Base-by-base conservation (phyloP, 805 yeast species). In the Saturnispora sanitii region DNA sequence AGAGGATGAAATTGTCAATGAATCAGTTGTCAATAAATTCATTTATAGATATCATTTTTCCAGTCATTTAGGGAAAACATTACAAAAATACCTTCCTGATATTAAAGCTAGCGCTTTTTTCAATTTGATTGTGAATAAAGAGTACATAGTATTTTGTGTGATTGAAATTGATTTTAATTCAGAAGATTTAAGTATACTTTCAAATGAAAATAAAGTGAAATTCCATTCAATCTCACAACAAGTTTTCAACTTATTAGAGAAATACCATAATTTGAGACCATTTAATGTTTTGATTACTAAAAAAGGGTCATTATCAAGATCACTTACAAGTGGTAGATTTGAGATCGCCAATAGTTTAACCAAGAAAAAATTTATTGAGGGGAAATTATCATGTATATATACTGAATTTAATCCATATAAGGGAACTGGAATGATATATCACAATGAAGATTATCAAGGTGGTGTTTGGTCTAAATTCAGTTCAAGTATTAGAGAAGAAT, bases 331-430 rank as follows among this genome's bases (percentile, higher is more conserved):
- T 58, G 95, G 95, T 18, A 80, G 96, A 7, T 68, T 85, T 17
- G 97, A 92, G 51, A 82, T 92, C 47, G 97, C 97, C 1, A 92
- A 88, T 50, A 84, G 78, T 82, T 71, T 78, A 52, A 86, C 83
- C 61, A 84, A 79, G 53, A 75, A 79, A 48, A 72, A 75, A 49
- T 87, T 87, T 55, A 66, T 78, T 32, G 82, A 77, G 48, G 97
- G 97, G 2, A 67, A 72, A n/a, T 62, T 92, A 18, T 69, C 75
- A n/a, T 79, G 94, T 0, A 79, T 75, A 21, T 88, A 77, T 59
- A 86, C 87, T 40, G 86, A 84, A 54, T 92, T 87, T 55, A 79
- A 80, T 45, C 68, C 82, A 19, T 64, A 73, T 22, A 71, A 72
- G 37, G 75, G 87, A 0, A 62, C 86, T 7, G 69, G 78, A 38